phyloP scores from a whole-genome alignment of 306 rosid species.

The Vicia sativa region DNA sequence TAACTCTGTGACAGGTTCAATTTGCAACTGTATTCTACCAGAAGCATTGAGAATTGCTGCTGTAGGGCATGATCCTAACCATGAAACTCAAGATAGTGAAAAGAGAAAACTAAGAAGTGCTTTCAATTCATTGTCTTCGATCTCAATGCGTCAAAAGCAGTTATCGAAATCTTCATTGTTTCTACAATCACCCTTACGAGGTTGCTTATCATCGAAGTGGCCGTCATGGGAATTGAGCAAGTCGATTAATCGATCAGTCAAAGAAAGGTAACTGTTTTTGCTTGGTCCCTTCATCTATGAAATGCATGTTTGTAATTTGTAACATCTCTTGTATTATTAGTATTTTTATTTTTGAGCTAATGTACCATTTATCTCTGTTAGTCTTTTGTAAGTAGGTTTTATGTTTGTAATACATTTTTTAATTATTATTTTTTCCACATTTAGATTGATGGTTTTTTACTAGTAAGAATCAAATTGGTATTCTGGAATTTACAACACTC shows the following conservation, averaged over 20 bases:
- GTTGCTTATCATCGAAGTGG: constrained; percentile 84
- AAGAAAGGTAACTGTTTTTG: constrained; percentile 59
- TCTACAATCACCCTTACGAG: constrained; percentile 90
- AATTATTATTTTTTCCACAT: neutral
- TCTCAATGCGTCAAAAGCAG: constrained; percentile 94
- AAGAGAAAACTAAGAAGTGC: constrained; percentile 69
- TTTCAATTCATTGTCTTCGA: constrained; percentile 77
- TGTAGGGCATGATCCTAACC: constrained; percentile 72
- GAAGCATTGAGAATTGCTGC: constrained; percentile 75
- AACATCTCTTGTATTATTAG: constrained; percentile 1
- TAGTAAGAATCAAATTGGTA: too few species aligned
- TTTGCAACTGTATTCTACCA: constrained; percentile 89
- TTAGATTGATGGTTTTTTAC: too few species aligned
- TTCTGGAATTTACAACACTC: too few species aligned
- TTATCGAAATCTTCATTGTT: constrained; percentile 77
- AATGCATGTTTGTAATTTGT: constrained; percentile 28
- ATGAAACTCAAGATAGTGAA: constrained; percentile 63
- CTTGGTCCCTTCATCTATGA: neutral
- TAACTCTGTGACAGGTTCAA: constrained; percentile 60
- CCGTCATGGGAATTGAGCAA: constrained; percentile 84
- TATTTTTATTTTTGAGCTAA: neutral
- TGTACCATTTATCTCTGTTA: constrained; percentile 13
- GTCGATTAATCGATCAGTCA: constrained; percentile 72
- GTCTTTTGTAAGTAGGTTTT: constrained; percentile 41
- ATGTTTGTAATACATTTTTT: constrained; percentile 16